A percentile compares a stretch with the other conserved stretches of the same genome.
Evolutionary conservation across 225 moss, liverwort and hornwort genomes (phyloP).

Genomic region (Physcomitrellopsis africana): DNA sequence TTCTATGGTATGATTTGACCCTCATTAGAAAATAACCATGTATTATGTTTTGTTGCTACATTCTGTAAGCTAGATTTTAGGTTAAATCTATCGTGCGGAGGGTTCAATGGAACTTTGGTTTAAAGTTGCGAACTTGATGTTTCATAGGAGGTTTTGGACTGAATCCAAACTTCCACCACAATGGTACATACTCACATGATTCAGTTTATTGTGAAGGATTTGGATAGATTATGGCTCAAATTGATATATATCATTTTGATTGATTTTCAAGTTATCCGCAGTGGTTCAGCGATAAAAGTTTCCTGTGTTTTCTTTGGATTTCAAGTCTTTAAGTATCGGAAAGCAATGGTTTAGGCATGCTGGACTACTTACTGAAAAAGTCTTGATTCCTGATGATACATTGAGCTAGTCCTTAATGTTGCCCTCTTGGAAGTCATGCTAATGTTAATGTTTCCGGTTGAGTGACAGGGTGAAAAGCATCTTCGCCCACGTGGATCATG

Average conservation of each 20-base stretch:
- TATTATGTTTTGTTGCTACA: not conserved
- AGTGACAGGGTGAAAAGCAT: conserved; percentile 54
- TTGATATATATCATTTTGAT: too few species aligned
- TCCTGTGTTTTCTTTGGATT: too few species aligned
- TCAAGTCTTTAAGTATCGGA: not conserved
- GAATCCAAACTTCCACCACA: too few species aligned
- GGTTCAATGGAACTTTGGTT: not conserved
- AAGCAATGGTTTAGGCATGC: not conserved
- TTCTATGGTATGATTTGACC: conserved; percentile 38
- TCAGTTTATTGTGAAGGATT: too few species aligned
- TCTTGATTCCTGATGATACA: too few species aligned
- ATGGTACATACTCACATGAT: too few species aligned
- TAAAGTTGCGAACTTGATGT: not conserved
- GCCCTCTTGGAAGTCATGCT: not conserved
- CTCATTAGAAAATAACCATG: not conserved
- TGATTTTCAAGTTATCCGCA: too few species aligned
- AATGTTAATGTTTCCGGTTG: not conserved
- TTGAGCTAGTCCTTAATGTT: not conserved
- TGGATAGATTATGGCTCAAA: too few species aligned
- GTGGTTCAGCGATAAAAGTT: too few species aligned
- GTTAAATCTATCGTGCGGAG: not conserved
- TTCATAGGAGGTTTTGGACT: not conserved
- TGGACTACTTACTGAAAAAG: not conserved
- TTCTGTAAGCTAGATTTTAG: not conserved
- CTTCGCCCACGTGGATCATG: conserved; percentile 43